phyloP scores from a whole-genome alignment of 73 alveolate genomes.

The Paramecium sonneborni region DNA sequence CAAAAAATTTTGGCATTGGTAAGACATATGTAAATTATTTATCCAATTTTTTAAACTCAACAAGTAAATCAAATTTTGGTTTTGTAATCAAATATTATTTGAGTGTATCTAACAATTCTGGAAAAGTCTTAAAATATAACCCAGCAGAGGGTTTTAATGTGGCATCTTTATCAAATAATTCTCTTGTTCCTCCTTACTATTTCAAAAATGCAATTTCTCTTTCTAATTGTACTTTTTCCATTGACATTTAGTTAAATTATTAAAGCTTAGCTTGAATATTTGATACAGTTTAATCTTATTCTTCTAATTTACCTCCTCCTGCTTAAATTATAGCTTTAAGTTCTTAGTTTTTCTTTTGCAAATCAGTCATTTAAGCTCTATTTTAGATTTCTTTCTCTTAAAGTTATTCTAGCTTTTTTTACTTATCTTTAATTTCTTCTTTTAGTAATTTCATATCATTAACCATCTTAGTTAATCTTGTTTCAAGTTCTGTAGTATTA shows the following conservation, averaged over 20 bases:
- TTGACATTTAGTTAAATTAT: not conserved
- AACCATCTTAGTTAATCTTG: not conserved
- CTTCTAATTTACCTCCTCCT: conserved; percentile 52
- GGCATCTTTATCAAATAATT: conserved; percentile 42
- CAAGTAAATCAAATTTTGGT: conserved; percentile 34
- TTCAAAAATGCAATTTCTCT: conserved; percentile 13
- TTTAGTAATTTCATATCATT: not conserved
- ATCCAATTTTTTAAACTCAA: not conserved
- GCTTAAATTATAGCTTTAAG: conserved; percentile 33
- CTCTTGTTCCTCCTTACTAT: not conserved
- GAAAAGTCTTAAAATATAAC: not conserved
- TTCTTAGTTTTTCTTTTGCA: not conserved
- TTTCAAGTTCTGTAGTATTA: conserved; percentile 11
- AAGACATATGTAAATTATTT: not conserved
- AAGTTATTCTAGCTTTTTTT: not conserved
- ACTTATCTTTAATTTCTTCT: not conserved
- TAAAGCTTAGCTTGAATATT: not conserved
- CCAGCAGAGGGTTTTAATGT: not conserved
- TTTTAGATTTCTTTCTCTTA: conserved; percentile 22
- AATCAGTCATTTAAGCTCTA: conserved; percentile 23
- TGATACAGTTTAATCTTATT: conserved; percentile 9
- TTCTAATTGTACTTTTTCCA: conserved; percentile 5
- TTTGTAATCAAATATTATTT: conserved; percentile 20
- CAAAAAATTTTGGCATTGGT: conserved; percentile 21
- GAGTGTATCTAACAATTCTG: not conserved